Evolutionary conservation across 441 rosid species (phyloP).

Genomic region (Biscutella laevigata): DNA sequence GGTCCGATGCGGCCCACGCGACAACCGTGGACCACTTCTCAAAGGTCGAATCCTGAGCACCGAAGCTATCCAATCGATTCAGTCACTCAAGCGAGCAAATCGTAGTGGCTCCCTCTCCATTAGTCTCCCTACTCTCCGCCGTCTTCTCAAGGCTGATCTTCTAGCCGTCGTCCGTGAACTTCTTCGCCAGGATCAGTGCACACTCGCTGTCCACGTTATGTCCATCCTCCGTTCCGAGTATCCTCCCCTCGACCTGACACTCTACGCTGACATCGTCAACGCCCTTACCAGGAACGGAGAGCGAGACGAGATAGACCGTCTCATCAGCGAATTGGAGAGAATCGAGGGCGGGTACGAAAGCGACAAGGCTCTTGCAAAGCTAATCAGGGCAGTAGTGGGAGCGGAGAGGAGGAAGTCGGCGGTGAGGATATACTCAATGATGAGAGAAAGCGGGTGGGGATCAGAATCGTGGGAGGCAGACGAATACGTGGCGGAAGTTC

Average conservation of each 20-base stretch:
- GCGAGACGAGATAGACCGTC: slow-evolving; percentile 40
- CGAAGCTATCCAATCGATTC: slow-evolving; percentile 83
- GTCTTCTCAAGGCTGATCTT: slow-evolving; percentile 69
- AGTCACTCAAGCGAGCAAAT: slow-evolving; percentile 57
- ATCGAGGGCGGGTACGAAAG: slow-evolving; percentile 26
- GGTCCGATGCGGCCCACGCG: slow-evolving; percentile 52
- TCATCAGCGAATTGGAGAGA: slow-evolving; percentile 40
- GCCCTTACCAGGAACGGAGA: slow-evolving; percentile 42
- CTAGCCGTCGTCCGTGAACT: slow-evolving; percentile 66
- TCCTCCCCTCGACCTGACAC: slow-evolving; percentile 39
- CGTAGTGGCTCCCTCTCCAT: slow-evolving; percentile 23
- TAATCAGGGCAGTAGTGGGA: slow-evolving; percentile 47
- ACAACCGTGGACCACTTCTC: slow-evolving; percentile 66
- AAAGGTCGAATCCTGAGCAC: slow-evolving; percentile 68
- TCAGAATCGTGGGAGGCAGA: slow-evolving; percentile 36
- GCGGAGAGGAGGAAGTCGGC: slow-evolving; percentile 57
- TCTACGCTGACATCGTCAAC: slow-evolving; percentile 48
- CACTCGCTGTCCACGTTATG: slow-evolving; percentile 63
- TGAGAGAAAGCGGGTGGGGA: slow-evolving; percentile 65
- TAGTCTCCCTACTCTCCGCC: slow-evolving; percentile 46
- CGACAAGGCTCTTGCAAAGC: slow-evolving; percentile 40
- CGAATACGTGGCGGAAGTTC: slow-evolving; percentile 42
- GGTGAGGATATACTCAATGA: slow-evolving; percentile 50
- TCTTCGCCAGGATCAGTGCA: slow-evolving; percentile 63
- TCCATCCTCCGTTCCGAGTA: slow-evolving; percentile 49